These are phyloP conservation scores for Trametes sp. DNA, from an alignment of 1,284 basidiomycete genomes.

Conservation along the genomic window DNA sequence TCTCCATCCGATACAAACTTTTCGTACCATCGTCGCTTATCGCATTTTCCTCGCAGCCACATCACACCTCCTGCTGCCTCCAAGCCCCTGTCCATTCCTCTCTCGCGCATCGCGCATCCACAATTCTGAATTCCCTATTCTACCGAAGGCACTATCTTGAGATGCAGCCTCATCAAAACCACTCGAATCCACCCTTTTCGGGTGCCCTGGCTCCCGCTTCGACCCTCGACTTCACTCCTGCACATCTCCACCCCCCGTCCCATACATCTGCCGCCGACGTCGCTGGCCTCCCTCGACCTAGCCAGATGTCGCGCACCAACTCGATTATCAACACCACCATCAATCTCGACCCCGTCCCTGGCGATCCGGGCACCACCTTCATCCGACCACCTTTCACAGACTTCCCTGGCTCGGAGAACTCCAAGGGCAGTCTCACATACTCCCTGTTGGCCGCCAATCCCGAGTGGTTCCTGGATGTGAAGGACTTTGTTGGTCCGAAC, in stretches of 20 bases:
- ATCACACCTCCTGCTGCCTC: constrained; percentile 14
- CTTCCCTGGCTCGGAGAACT: constrained; percentile 66
- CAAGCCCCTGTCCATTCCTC: constrained; percentile 2
- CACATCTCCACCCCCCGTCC: constrained; percentile 68
- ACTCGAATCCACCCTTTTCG: not conserved
- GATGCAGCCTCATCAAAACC: not conserved
- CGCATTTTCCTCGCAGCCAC: constrained; percentile 6
- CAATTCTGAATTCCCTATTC: too few relatives aligned
- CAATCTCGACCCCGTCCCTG: constrained; percentile 69
- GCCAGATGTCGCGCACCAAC: constrained; percentile 39
- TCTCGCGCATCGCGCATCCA: not conserved
- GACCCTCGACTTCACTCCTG: constrained; percentile 48
- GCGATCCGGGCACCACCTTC: constrained; percentile 68
- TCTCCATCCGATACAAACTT: not conserved
- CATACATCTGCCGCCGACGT: constrained; percentile 52
- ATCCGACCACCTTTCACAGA: constrained; percentile 73
- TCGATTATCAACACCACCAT: constrained; percentile 45
- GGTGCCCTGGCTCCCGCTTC: constrained; percentile 53
- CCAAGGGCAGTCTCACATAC: constrained; percentile 73
- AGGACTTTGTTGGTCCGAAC: constrained; percentile 65
- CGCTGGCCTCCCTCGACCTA: constrained; percentile 35
- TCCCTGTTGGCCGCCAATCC: constrained; percentile 70
- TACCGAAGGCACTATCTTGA: not conserved
- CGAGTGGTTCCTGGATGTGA: constrained; percentile 77
- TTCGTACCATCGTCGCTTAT: constrained; percentile 12